Percentiles rank a stretch among this genome's conserved stretches.
These are phyloP conservation scores for Insectozyma bohioensis DNA, from an alignment of 1,139 yeast genomes.

Conservation along the genomic window DNA sequence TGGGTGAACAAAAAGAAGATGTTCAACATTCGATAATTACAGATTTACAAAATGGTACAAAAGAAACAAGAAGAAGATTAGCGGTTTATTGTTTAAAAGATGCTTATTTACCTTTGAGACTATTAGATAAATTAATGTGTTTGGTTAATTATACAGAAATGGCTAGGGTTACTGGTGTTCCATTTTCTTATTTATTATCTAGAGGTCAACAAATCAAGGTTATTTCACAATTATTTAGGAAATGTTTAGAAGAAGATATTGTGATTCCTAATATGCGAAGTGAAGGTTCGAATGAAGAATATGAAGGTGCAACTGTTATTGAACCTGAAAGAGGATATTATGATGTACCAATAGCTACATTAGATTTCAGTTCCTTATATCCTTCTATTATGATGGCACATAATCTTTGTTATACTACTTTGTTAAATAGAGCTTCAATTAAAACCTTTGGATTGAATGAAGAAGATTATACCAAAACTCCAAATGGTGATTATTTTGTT, in stretches of 20 bases:
- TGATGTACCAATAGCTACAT: slow-evolving; percentile 94
- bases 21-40: slow-evolving; percentile 97
- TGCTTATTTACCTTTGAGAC: slow-evolving; percentile 85
- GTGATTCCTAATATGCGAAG: slow-evolving; percentile 88
- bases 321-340: slow-evolving; percentile 96
- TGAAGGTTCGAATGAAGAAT: slow-evolving; percentile 84
- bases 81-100: slow-evolving; percentile 98
- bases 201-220: slow-evolving; percentile 99
- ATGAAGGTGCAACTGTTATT: slow-evolving; percentile 98
- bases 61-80: slow-evolving; percentile 88
- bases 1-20: slow-evolving; percentile 96
- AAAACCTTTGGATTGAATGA: slow-evolving; percentile 61
- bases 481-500: slow-evolving; percentile 93
- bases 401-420: slow-evolving; percentile 91
- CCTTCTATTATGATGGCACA: slow-evolving; percentile 99
- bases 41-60: slow-evolving; percentile 86
- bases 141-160: slow-evolving; percentile 95
- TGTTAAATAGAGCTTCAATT: slow-evolving; percentile 69
- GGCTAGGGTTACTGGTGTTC: slow-evolving; percentile 99
- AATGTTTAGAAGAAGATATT: slow-evolving; percentile 80
- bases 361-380: slow-evolving; percentile 96
- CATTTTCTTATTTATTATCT: slow-evolving; percentile 81
- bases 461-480: slow-evolving; percentile 82
- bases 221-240: slow-evolving; percentile 89
- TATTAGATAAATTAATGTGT: slow-evolving; percentile 92